Percentiles rank a stretch among this genome's conserved stretches.
phyloP scores from a whole-genome alignment of 331 rosid species.

The Ulmus americana region DNA sequence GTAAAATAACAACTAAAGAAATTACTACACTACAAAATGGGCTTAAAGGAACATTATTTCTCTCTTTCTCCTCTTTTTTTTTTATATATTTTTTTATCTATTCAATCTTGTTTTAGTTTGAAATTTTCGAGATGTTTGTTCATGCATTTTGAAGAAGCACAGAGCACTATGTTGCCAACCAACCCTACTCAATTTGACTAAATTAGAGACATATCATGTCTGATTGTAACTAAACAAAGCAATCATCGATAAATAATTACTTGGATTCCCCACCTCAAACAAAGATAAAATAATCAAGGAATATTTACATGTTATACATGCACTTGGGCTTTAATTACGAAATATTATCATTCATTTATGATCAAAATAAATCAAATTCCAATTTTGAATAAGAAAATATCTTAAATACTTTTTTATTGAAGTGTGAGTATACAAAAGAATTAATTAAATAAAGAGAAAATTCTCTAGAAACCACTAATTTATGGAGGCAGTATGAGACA shows the following conservation, averaged over 20 bases:
- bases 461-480: not conserved
- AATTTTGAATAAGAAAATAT: too few species aligned
- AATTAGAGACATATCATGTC: not conserved
- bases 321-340: too few species aligned
- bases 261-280: not conserved
- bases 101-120: constrained; percentile 4
- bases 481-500: too few species aligned
- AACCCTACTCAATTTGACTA: not conserved
- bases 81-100: not conserved
- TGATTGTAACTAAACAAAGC: not conserved
- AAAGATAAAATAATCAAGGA: too few species aligned
- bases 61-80: not conserved
- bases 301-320: too few species aligned
- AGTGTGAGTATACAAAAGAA: too few species aligned
- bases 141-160: constrained; percentile 11
- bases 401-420: too few species aligned
- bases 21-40: not conserved
- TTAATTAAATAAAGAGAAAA: not conserved
- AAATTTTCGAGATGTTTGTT: constrained; percentile 14
- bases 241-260: not conserved
- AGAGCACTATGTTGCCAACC: constrained; percentile 14
- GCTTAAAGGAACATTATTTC: not conserved
- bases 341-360: too few species aligned
- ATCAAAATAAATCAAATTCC: too few species aligned
- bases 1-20: not conserved